phyloP scores from a whole-genome alignment of 106 monocot genomes.

The Allium cepa region DNA sequence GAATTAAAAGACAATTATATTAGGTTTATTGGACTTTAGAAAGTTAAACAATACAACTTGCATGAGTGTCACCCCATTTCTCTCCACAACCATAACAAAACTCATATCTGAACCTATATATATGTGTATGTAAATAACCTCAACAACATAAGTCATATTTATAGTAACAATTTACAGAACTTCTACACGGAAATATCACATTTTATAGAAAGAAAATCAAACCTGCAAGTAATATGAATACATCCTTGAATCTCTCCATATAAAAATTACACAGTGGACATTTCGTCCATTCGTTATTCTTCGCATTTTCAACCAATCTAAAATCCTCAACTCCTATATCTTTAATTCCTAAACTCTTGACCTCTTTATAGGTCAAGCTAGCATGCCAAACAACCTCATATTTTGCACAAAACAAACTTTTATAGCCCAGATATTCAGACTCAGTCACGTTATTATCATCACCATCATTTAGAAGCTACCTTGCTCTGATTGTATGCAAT shows the following conservation, averaged over 20 bases:
- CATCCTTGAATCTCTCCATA: conserved; percentile 63
- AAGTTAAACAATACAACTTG: too few species aligned
- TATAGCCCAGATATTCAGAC: conserved; percentile 18
- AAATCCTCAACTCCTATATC: conserved; percentile 38
- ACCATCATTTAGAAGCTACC: neutral
- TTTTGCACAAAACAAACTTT: conserved; percentile 47
- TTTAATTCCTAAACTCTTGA: conserved; percentile 8
- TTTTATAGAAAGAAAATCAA: neutral
- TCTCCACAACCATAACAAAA: conserved; percentile 2
- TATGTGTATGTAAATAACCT: neutral
- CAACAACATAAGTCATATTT: neutral
- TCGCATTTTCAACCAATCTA: conserved; percentile 35
- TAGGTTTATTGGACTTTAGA: too few species aligned
- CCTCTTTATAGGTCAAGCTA: conserved; percentile 24
- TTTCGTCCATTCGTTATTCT: conserved; percentile 39
- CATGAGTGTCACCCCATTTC: neutral
- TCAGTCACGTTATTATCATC: neutral
- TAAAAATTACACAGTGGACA: conserved; percentile 54
- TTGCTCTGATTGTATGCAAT: too few species aligned
- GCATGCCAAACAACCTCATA: conserved; percentile 57
- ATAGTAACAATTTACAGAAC: neutral
- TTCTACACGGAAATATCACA: neutral
- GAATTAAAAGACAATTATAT: too few species aligned
- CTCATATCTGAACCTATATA: conserved; percentile 15
- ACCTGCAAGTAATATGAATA: conserved; percentile 57